Base-by-base conservation (phyloP, 139 green algal genomes). In the Volvox africanus region DNA sequence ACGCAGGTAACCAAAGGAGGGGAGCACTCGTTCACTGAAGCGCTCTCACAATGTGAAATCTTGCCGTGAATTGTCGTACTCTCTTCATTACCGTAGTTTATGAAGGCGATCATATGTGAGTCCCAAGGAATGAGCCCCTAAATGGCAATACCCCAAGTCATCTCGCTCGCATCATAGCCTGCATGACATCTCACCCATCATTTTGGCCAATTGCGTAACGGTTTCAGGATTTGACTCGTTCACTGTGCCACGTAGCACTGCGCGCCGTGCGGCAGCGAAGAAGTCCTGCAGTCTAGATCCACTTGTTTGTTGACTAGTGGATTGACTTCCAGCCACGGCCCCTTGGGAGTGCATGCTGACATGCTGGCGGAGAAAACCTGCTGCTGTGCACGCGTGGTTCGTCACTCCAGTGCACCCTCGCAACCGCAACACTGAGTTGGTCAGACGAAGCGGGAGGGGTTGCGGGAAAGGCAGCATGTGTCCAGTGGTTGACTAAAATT, bases 221-320 rank as follows among this genome's bases (percentile, higher is more conserved):
- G 71, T 90, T 2, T 90, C 69, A 1, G 50, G 71, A 55, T 90
- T 21, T 0, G 28, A 6, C 2, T 90, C 86, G 30, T 28, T 62
- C 0, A 90, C 71, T 0, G 19, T 26, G 36, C 86, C 86, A 0
- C 13, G 73, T 19, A 30, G 26, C 11, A 90, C 50, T 0, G 50
- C 71, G 0, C 50, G 71, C 17, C 30, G 30, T 1, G 86, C 86
- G 0, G 86, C 73, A 9, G 86, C 30, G 21, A 90, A 90, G 50
- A 90, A 90, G 1, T 84, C 73, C 73, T 90, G 86, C 9, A 90
- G 86, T 69, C 14, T 9, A 3, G 81, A 76, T 20, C 81, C 81
- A 61, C 61, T 68, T 6, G 61, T 21, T 61, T 26, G 19, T 22
- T 76, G 61, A 30, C 30, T 55, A 24, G 30, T 61, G 61, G 30